Evolutionary conservation across 768 basidiomycete genomes (phyloP), one percentile per base, ranked within the genome.

Genomic region (Collybiopsis luxurians): DNA sequence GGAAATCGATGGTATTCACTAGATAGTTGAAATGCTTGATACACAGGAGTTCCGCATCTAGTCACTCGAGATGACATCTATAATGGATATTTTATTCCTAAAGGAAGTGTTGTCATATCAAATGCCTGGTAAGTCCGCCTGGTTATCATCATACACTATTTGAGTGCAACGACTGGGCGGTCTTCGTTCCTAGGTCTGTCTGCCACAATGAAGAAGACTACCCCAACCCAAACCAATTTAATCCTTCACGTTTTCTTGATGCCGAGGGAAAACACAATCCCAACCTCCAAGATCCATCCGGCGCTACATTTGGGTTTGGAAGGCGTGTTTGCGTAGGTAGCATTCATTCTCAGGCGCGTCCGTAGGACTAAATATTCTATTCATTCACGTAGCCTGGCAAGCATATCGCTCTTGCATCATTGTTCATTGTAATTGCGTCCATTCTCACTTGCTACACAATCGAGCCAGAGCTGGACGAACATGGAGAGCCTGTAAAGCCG

Each of bases 381-480:
- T n/a, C n/a, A n/a, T n/a, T n/a, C n/a, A n/a, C n/a, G n/a, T n/a
- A 44, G 43, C 7, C 43, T 30, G 61, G 60, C 1, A 30, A 46
- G 24, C 47, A 61, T 36, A 31, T 61, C 17, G 58, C 58, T 3
- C 13, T 55, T 10, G 42, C 45, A 7, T 52, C 58, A 21, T 42
- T 62, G 0, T 62, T 47, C 43, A 53, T 57, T 24, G 28, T 50
- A 11, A 43, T 60, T 24, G 51, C 51, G 19, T 62, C 55, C n/a
- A 6, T 62, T 19, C 30, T 60, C 3, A 34, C 59, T 11, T 47
- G 39, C 15, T 60, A 56, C 31, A 36, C 47, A 9, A 60, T 62
- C 9, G 39, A 45, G 12, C 43, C 24, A 17, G 50, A 45, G 27
- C 46, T 44, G 5, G 59, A 57, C n/a, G 51, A 53, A 44, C 43